These are phyloP conservation scores for Stephania yunnanensis DNA, from an alignment of 164 flowering plant genomes.

Conservation along the genomic window DNA sequence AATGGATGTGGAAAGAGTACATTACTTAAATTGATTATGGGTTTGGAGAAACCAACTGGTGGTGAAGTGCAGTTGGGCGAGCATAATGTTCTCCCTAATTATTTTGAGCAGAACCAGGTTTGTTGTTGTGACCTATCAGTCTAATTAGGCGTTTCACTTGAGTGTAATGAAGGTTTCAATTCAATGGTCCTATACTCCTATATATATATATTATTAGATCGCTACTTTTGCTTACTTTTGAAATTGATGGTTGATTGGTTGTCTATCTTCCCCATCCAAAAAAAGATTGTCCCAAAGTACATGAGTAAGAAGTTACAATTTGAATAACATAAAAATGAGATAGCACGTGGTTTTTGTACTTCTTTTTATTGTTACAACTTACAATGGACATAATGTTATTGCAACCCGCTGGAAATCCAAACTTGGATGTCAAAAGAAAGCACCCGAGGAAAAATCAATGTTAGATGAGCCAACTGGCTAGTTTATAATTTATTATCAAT, in stretches of 20 bases:
- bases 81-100: conserved; percentile 92
- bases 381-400: too few species aligned
- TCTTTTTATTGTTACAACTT: not conserved
- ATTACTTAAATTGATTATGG: conserved; percentile 84
- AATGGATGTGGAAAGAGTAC: conserved; percentile 99
- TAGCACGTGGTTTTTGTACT: not conserved
- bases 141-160: not conserved
- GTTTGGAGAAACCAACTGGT: conserved; percentile 58
- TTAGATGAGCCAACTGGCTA: not conserved
- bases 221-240: not conserved
- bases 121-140: conserved; percentile 10
- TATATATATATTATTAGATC: too few species aligned
- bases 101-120: conserved; percentile 99
- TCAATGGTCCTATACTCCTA: too few species aligned
- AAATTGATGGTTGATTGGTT: not conserved
- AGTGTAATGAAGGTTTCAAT: not conserved
- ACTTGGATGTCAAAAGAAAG: not conserved
- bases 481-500: too few species aligned
- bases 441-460: not conserved
- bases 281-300: too few species aligned
- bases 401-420: not conserved
- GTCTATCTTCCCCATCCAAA: not conserved
- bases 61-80: conserved; percentile 89
- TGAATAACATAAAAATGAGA: not conserved
- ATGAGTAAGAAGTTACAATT: not conserved